A percentile compares a stretch with the other conserved stretches of the same genome.
Evolutionary conservation across 345 rosid species (phyloP).

Genomic region (Gossypium mustelinum): DNA sequence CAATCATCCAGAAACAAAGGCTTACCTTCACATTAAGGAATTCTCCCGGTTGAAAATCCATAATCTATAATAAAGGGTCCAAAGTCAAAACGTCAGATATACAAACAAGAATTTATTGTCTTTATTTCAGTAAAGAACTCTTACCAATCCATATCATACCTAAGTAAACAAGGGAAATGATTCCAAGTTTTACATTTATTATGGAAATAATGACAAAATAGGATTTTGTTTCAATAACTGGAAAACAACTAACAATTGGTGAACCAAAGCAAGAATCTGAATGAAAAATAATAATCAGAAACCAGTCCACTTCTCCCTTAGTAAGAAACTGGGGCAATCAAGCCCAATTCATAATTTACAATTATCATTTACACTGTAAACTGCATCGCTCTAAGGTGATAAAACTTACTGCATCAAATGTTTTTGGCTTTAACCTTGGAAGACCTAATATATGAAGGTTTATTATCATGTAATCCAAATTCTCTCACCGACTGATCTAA

Average conservation of each 20-base stretch:
- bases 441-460: too few species aligned
- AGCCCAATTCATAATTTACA: not conserved
- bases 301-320: not conserved
- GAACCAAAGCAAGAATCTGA: not conserved
- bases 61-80: slow-evolving; percentile 45
- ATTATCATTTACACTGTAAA: not conserved
- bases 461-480: not conserved
- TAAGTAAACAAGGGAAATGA: not conserved
- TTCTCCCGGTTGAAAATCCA: slow-evolving; percentile 96
- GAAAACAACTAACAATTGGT: slow-evolving; percentile 2
- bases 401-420: not conserved
- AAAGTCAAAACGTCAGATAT: slow-evolving; percentile 14
- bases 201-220: not conserved
- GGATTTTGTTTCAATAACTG: not conserved
- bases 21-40: slow-evolving; percentile 85
- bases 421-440: not conserved
- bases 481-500: not conserved
- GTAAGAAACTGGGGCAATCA: not conserved
- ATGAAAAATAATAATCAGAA: not conserved
- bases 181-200: not conserved
- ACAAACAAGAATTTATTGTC: not conserved
- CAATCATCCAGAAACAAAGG: slow-evolving; percentile 10
- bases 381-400: not conserved
- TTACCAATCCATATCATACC: not conserved
- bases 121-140: slow-evolving; percentile 3